Base-by-base conservation (phyloP, 768 basidiomycete genomes). In the Psilocybe tampanensis region DNA sequence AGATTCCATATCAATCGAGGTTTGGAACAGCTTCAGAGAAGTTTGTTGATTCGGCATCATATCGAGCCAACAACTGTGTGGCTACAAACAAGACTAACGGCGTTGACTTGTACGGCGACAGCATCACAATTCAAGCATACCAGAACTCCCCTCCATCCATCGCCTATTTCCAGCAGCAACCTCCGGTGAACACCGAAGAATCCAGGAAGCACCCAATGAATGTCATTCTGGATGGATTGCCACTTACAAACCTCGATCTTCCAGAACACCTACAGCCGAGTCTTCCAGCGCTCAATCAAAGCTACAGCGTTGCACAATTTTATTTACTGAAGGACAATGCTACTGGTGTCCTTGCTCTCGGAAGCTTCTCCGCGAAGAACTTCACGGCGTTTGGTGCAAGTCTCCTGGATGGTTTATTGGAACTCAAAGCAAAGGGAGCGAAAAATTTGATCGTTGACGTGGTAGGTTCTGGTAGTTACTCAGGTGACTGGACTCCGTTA, bases 1-100 rank as follows among this genome's bases (percentile, higher is more conserved):
- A 86, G 84, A 67, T 86, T 51, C 84, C 85, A 12, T 86, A 84
- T 66, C 80, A 81, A 34, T 84, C 84, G 3, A 77, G 82, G 41
- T 75, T 85, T 58, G 77, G 78, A 22, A 70, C 78, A 1, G 65
- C 66, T 9, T 71, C 80, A 22, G 72, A 72, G 19, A 65, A 74
- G 17, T 87, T 84, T 64, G 80, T 80, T 1, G 76, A 84, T 64
- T 67, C 70, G 2, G 69, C 71, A 8, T 80, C 83, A 8, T 84
- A 79, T 67, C 74, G 78, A 23, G 72, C 72, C 21, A 81, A 80
- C 55, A 86, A 86, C 63, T 86, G 85, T 62, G 66, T 76, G 8
- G 80, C 81, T 13, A 74, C 71, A 8, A 55, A 61, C 2, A 75
- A 66, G 24, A 86, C 84, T 2, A 88, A 88, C 60, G 81, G 79